phyloP scores from a whole-genome alignment of 2,329 filamentous ascomycete species.

The Daldinia sp. region DNA sequence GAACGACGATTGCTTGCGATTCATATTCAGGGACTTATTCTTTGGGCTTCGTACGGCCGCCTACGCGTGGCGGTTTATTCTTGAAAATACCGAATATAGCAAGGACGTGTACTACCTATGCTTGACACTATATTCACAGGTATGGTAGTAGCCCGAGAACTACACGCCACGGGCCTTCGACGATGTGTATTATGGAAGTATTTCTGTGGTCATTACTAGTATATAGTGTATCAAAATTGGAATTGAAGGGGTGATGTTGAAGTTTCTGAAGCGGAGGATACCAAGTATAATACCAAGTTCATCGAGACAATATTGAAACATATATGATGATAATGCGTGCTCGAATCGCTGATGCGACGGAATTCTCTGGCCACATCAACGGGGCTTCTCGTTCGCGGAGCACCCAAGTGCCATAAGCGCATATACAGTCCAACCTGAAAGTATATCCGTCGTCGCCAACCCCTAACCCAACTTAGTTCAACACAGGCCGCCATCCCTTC shows the following conservation, averaged over 20 bases:
- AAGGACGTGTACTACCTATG: too few relatives aligned
- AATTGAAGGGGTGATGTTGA: background rate
- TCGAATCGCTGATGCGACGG: background rate
- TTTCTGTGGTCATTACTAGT: too few relatives aligned
- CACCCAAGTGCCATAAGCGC: background rate
- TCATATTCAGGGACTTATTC: background rate
- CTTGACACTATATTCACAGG: too few relatives aligned
- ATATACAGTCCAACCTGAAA: background rate
- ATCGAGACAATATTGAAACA: background rate
- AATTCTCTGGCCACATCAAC: background rate
- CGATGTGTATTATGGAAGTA: background rate
- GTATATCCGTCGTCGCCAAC: background rate
- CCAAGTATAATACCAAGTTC: background rate
- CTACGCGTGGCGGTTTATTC: background rate
- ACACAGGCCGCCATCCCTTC: constrained; percentile 65
- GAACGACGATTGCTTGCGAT: constrained; percentile 8
- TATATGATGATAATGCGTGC: background rate
- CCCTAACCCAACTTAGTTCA: constrained; percentile 44
- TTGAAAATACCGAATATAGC: background rate
- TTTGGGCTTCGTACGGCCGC: background rate
- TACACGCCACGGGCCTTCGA: background rate
- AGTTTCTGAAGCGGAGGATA: background rate
- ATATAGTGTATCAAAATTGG: background rate
- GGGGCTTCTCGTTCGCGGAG: background rate
- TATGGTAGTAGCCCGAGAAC: background rate